phyloP scores from a whole-genome alignment of 345 rosid species.

The Dipteronia dyeriana region DNA sequence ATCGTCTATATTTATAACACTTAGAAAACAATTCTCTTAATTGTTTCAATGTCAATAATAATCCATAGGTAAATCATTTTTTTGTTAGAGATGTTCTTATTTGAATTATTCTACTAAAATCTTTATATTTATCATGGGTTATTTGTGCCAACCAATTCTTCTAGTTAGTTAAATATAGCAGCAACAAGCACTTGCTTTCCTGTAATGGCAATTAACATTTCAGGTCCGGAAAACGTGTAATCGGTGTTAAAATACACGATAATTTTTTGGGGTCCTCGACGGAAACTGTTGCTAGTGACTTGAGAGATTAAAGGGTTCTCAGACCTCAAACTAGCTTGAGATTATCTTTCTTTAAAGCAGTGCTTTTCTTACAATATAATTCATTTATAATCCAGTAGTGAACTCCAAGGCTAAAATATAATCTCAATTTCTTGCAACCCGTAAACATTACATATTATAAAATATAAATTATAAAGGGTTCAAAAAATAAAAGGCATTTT shows the following conservation, averaged over 20 bases:
- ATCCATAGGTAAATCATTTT: no score
- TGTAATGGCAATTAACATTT: constrained; percentile 34
- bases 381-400: constrained; percentile 41
- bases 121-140: not conserved
- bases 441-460: constrained; percentile 7
- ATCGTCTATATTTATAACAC: no score
- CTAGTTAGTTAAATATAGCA: not conserved
- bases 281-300: no score
- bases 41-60: no score
- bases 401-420: constrained; percentile 41
- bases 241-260: not conserved
- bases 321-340: not conserved
- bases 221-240: constrained; percentile 17
- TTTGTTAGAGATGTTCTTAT: no score
- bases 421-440: constrained; percentile 31
- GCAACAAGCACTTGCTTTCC: constrained; percentile 32
- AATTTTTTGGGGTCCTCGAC: not conserved
- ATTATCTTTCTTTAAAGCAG: constrained; percentile 46
- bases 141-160: constrained; percentile 6
- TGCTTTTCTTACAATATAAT: constrained; percentile 39
- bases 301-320: no score
- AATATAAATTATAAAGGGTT: constrained; percentile 1
- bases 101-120: not conserved
- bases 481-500: no score
- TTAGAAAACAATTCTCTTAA: no score